Evolutionary conservation across 2,329 filamentous ascomycete genomes (phyloP).

Genomic region (Fusarium brevicatenulatum): DNA sequence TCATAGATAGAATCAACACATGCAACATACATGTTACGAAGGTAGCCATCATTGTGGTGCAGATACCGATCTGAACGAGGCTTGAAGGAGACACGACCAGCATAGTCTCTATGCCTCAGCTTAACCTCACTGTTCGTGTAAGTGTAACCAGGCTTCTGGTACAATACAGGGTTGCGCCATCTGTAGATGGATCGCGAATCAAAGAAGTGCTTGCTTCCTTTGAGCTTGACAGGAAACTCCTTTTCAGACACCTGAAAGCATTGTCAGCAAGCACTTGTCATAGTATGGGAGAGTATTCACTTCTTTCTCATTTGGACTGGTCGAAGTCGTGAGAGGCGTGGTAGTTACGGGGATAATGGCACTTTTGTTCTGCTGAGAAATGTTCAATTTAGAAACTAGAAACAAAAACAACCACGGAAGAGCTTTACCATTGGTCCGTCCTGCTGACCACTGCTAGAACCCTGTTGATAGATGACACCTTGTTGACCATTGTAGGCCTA

Average conservation of each 20-base stretch:
- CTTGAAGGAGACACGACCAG: slow-evolving; percentile 36
- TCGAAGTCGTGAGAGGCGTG: slow-evolving; percentile 9
- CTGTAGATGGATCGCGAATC: slow-evolving; percentile 33
- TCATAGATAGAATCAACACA: slow-evolving; percentile 42
- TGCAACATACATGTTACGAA: slow-evolving; percentile 43
- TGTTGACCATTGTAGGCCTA: slow-evolving; percentile 37
- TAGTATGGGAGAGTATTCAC: slow-evolving; percentile 13
- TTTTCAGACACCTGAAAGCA: slow-evolving; percentile 32
- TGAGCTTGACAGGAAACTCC: slow-evolving; percentile 42
- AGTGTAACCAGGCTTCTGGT: slow-evolving; percentile 37
- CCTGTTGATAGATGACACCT: slow-evolving; percentile 35
- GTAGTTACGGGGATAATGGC: slow-evolving; percentile 26
- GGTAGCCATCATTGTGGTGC: slow-evolving; percentile 41
- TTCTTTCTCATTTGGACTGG: slow-evolving; percentile 29
- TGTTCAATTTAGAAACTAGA: slow-evolving; percentile 41
- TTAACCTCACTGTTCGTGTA: slow-evolving; percentile 26
- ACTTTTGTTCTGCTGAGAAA: slow-evolving; percentile 39
- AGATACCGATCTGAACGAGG: slow-evolving; percentile 41
- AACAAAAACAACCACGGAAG: slow-evolving; percentile 44
- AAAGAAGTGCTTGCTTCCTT: slow-evolving; percentile 38
- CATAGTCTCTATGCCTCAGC: slow-evolving; percentile 40
- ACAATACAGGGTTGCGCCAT: slow-evolving; percentile 39
- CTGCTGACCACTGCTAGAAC: slow-evolving; percentile 33
- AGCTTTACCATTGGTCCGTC: slow-evolving; percentile 44
- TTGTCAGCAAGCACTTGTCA: slow-evolving; percentile 8